A percentile compares a stretch with the other conserved stretches of the same genome.
phyloP scores from a whole-genome alignment of 345 rosid genomes.

The Draba incana region DNA sequence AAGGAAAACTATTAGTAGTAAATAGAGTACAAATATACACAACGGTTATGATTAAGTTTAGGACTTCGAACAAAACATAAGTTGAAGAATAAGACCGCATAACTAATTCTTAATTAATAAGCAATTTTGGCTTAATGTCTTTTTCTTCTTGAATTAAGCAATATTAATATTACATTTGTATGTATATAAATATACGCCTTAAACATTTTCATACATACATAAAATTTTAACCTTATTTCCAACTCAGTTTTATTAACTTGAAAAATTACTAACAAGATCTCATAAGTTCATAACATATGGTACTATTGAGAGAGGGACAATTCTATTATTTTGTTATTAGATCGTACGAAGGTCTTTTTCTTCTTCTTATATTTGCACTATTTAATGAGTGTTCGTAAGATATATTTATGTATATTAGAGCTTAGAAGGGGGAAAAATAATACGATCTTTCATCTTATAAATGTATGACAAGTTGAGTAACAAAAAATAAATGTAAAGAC shows the following conservation, averaged over 20 bases:
- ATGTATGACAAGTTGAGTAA: conserved; percentile 37
- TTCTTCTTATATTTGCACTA: neutral
- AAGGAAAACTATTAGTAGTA: neutral
- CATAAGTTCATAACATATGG: neutral
- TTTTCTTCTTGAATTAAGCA: conserved; percentile 30
- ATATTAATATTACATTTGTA: conserved; percentile 15
- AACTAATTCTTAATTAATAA: conserved; percentile 31
- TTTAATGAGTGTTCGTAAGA: neutral
- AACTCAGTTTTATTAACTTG: neutral
- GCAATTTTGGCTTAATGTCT: conserved; percentile 37
- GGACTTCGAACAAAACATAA: conserved; percentile 15
- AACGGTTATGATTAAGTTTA: conserved; percentile 9
- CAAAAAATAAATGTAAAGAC: conserved; percentile 31
- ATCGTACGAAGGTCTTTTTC: neutral
- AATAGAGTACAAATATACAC: neutral
- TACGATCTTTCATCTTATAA: conserved; percentile 31
- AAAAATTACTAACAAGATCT: neutral
- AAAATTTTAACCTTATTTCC: neutral
- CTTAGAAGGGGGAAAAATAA: conserved; percentile 2
- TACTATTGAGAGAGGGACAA: neutral
- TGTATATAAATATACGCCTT: neutral
- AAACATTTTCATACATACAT: neutral
- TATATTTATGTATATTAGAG: conserved; percentile 6
- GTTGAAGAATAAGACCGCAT: conserved; percentile 25
- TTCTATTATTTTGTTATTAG: neutral